These are phyloP conservation scores for Diaporthe eres DNA, from an alignment of 2,329 filamentous ascomycete species.

Conservation along the genomic window DNA sequence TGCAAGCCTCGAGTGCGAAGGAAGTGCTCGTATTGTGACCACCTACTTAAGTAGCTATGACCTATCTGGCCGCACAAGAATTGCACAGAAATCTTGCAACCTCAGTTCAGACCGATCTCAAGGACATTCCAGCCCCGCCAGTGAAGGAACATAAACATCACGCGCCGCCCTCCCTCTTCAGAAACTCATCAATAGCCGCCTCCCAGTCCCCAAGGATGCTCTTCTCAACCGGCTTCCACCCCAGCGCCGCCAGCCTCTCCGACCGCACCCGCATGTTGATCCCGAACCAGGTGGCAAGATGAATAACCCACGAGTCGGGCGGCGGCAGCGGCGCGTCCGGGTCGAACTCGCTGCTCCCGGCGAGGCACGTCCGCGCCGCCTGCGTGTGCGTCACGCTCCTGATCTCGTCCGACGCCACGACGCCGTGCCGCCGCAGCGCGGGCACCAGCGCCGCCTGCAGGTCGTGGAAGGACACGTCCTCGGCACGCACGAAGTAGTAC, in stretches of 20 bases:
- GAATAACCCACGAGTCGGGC: conserved; percentile 31
- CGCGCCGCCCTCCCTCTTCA: not conserved
- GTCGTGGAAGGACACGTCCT: conserved; percentile 33
- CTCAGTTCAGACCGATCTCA: too few relatives aligned
- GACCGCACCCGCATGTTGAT: conserved; percentile 29
- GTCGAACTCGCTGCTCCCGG: conserved; percentile 20
- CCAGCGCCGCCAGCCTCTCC: conserved; percentile 1
- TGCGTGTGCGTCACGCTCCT: conserved; percentile 31
- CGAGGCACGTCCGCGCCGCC: conserved; percentile 21
- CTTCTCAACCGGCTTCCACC: conserved; percentile 20
- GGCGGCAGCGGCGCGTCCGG: conserved; percentile 31
- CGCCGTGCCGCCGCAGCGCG: conserved; percentile 29
- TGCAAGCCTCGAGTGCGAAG: too few relatives aligned
- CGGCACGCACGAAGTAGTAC: conserved; percentile 42
- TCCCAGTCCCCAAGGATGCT: conserved; percentile 13
- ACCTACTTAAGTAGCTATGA: too few relatives aligned
- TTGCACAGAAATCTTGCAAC: too few relatives aligned
- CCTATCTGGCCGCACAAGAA: too few relatives aligned
- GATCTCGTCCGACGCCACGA: conserved; percentile 34
- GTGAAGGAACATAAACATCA: not conserved
- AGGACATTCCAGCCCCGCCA: not conserved
- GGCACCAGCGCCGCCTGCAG: conserved; percentile 30
- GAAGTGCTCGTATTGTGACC: too few relatives aligned
- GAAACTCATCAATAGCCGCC: not conserved
- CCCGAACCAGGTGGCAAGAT: conserved; percentile 22